Base-by-base conservation (phyloP, 139 green algal genomes). In the Coelastrella sp. region DNA sequence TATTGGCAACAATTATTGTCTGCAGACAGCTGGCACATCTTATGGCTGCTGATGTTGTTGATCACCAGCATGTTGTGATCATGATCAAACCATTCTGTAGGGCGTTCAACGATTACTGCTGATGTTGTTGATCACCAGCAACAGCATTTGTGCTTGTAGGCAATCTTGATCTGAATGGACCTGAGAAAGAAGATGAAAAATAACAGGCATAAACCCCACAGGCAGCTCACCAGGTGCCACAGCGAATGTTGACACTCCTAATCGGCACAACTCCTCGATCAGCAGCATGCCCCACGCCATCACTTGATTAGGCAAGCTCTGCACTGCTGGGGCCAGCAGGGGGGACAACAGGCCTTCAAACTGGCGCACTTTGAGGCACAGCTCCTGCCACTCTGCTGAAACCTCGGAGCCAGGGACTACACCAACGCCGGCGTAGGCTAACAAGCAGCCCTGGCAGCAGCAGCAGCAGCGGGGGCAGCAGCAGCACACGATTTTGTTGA, bases 391-490 rank as follows among this genome's bases (percentile, higher is more conserved):
- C 93, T 99, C 98, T 11, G 90, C 90, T 10, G 80, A 85, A 0
- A 96, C 91, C 27, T 96, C 91, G 0, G 96, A 97, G 6, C 97
- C 98, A 0, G 80, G 78, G n/a, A 99, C 98, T 56, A 99, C 94
- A 12, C 98, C 98, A 85, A 99, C 98, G 4, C 98, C 98, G 6
- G 98, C 97, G 92, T 96, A 99, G 78, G 99, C 85, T 63, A 98
- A 90, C 63, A 68, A 78, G 73, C 66, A 58, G 12, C 70, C 84
- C 81, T 86, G 81, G 22, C 22, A 22, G 35, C 20, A 72, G 57
- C 24, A 59, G 25, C 74, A 59, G 70, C 74, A 59, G 74, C 24
- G n/a, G 74, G 12, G 15, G 24, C 4, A n/a, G 74, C 25, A 59
- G 70, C 19, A 78, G 70, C 19, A 12, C n/a, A n/a, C n/a, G n/a